Conservation (phyloP, 257 asterid genomes). For the Petunia axillaris region DNA sequence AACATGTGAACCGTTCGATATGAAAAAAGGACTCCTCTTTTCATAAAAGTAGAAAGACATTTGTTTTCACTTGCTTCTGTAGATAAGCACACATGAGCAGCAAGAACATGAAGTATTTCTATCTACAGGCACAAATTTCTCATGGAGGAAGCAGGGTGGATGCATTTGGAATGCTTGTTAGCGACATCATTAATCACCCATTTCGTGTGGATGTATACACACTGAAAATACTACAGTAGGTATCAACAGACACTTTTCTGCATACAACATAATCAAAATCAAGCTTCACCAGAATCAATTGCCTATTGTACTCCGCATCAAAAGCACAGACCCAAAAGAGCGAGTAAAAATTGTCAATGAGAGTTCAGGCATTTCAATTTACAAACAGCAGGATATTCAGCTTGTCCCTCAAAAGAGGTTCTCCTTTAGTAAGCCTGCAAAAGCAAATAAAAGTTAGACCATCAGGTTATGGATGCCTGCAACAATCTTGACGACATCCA, state of each 20-base stretch:
- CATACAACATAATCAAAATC: constrained; percentile 12
- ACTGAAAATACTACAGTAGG: constrained; percentile 21
- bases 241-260: not conserved
- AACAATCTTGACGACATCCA: not conserved
- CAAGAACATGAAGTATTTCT: not conserved
- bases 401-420: constrained; percentile 39
- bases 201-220: not conserved
- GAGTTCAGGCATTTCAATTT: constrained; percentile 27
- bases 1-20: not conserved
- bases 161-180: not conserved
- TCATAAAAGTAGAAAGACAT: not conserved
- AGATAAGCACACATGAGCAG: not conserved
- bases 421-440: constrained; percentile 17
- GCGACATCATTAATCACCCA: not conserved
- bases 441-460: constrained; percentile 11
- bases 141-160: not conserved
- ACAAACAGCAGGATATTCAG: constrained; percentile 32
- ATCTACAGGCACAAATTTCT: not conserved
- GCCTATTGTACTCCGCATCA: constrained; percentile 23
- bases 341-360: not conserved
- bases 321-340: constrained; percentile 24
- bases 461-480: not conserved
- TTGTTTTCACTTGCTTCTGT: not conserved
- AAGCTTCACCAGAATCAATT: constrained; percentile 15
- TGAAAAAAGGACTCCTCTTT: not conserved